Evolutionary conservation across 2,329 filamentous ascomycete genomes (phyloP), one percentile per base, ranked within the genome.

Genomic region (Hypocreales sp.): DNA sequence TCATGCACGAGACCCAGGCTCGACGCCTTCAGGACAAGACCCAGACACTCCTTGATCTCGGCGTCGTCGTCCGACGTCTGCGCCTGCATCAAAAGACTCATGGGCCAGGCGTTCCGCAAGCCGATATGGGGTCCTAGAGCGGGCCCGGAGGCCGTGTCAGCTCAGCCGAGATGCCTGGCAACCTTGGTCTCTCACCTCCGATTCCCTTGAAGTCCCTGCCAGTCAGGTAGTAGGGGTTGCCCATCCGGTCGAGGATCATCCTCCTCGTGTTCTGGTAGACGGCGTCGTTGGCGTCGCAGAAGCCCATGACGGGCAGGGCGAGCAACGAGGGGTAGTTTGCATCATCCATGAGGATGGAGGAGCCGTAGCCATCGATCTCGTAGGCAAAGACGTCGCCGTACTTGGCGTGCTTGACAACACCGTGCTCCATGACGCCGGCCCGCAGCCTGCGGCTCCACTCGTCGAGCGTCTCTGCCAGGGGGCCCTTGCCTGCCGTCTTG

Each of bases 101-200:
- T 95, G 0, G 90, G 90, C 90, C 90, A 98, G 7, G 87, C 90
- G 39, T 93, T 81, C 41, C 70, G 60, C n/a, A 92, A 57, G 0
- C 90, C 90, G 38, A 94, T 79, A 44, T 73, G 72, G 6, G 69
- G 70, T 5, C 68, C 68, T 51, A 11, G 8, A 15, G 4, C 7
- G 17, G 11, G 12, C 21, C 15, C n/a, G 10, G 2, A 22, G 23
- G 8, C n/a, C 6, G n/a, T 17, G 27, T 44, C 26, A 42, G 37
- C 22, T 18, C 7, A 12, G n/a, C 21, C 8, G 22, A 9, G 9
- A 11, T 8, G 14, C 25, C 24, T 37, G 17, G 8, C 1, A 14
- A 6, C 9, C 6, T 28, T 24, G 5, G 34, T n/a, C 14, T 45
- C 64, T 45, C 49, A 73, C 84, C 90, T 40, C 90, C 90, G 40